Evolutionary conservation across 352 stramenopile species (phyloP).

Genomic region (Blastocystis sp.): DNA sequence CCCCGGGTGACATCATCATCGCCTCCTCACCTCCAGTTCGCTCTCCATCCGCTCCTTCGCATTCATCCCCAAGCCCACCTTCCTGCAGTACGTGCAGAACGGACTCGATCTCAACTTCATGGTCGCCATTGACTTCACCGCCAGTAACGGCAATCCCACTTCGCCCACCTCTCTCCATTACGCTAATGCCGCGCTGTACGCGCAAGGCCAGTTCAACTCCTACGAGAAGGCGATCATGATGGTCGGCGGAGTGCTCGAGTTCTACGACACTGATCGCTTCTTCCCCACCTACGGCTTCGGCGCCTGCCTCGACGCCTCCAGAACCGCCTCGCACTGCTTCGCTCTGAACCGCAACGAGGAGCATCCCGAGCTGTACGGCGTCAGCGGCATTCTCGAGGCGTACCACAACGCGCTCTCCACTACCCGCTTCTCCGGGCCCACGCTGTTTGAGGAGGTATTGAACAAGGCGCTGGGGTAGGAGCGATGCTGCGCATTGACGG

Average conservation of each 20-base stretch:
- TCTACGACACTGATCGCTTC: conserved; percentile 78
- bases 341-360: conserved; percentile 78
- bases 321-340: conserved; percentile 85
- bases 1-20: not conserved
- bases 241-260: conserved; percentile 76
- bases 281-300: conserved; percentile 82
- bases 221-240: conserved; percentile 78
- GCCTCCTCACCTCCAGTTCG: not conserved
- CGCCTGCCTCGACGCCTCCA: conserved; percentile 78
- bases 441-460: conserved; percentile 73
- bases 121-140: conserved; percentile 80
- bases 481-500: not conserved
- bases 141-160: conserved; percentile 76
- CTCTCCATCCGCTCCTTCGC: not conserved
- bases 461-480: conserved; percentile 65
- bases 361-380: conserved; percentile 77
- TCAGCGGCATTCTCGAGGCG: conserved; percentile 78
- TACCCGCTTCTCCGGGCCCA: conserved; percentile 73
- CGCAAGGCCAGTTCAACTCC: conserved; percentile 69
- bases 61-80: conserved; percentile 71
- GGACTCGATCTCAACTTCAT: conserved; percentile 83
- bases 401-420: conserved; percentile 71
- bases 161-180: conserved; percentile 73
- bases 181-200: conserved; percentile 18
- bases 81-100: conserved; percentile 76